Evolutionary conservation across 139 green algal genomes (phyloP).

Genomic region (Chlorella sp.): DNA sequence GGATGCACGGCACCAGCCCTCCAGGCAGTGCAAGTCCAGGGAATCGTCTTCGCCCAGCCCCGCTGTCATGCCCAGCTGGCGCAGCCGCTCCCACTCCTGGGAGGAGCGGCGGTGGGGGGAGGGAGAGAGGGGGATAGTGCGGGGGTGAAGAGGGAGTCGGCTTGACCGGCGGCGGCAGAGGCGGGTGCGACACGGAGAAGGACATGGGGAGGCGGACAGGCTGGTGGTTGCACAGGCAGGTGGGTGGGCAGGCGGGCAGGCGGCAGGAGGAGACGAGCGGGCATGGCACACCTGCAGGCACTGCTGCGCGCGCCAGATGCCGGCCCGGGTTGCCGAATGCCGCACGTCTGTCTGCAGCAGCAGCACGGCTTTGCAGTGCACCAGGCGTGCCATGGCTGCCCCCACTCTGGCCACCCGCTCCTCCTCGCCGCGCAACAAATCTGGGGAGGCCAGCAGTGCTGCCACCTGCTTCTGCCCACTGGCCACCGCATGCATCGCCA

Average conservation of each 20-base stretch:
- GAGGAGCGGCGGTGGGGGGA: not conserved
- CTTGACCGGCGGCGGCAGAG: too few relatives aligned
- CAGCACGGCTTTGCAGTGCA: conserved; percentile 73
- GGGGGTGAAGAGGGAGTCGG: too few relatives aligned
- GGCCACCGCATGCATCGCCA: conserved; percentile 65
- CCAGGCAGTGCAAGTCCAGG: conserved; percentile 57
- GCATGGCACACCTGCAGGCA: conserved; percentile 48
- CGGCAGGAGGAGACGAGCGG: too few relatives aligned
- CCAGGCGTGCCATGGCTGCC: conserved; percentile 52
- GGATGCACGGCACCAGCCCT: conserved; percentile 65
- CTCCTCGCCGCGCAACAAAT: not conserved
- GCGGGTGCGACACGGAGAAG: too few relatives aligned
- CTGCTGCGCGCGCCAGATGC: conserved; percentile 68
- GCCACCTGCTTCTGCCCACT: conserved; percentile 68
- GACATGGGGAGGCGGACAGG: not conserved
- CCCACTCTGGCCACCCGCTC: conserved; percentile 50
- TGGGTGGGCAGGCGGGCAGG: too few relatives aligned
- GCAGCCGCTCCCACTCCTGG: conserved; percentile 75
- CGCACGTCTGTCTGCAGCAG: conserved; percentile 73
- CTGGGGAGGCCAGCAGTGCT: conserved; percentile 52
- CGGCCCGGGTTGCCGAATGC: conserved; percentile 59
- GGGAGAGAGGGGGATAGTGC: not conserved
- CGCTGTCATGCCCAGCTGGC: conserved; percentile 40
- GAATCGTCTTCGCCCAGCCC: conserved; percentile 32
- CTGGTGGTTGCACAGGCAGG: not conserved